phyloP scores from a whole-genome alignment of 2,329 filamentous ascomycete species.

The Xylariaceae sp. region DNA sequence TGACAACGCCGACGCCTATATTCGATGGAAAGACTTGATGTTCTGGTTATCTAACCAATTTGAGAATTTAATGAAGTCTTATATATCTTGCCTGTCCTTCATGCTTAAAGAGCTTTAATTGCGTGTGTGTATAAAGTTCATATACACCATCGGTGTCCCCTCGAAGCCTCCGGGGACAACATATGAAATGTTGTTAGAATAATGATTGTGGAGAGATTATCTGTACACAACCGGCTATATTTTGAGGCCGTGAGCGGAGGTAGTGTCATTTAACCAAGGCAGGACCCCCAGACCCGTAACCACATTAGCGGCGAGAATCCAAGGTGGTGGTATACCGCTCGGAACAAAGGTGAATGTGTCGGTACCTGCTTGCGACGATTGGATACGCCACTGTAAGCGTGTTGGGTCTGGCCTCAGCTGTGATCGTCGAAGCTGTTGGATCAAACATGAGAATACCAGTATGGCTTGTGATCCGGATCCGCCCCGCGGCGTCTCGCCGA shows the following conservation, averaged over 20 bases:
- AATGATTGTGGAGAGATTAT: constrained; percentile 42
- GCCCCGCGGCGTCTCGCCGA: no score
- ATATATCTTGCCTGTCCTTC: no score
- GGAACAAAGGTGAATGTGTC: constrained; percentile 45
- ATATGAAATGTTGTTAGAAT: constrained; percentile 51
- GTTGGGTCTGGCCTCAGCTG: constrained; percentile 41
- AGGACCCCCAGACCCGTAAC: constrained; percentile 39
- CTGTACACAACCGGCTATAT: constrained; percentile 43
- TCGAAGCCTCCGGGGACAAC: constrained; percentile 44
- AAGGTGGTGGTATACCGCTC: constrained; percentile 42
- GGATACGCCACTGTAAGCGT: constrained; percentile 43
- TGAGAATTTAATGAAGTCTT: neutral
- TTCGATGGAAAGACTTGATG: no score
- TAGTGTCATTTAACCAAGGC: constrained; percentile 44
- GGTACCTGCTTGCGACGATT: constrained; percentile 43
- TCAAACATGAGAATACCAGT: constrained; percentile 46
- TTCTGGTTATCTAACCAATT: neutral
- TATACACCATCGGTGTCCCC: constrained; percentile 41
- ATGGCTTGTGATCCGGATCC: constrained; percentile 43
- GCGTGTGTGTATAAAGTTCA: constrained; percentile 39
- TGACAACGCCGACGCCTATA: no score
- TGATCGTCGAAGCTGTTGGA: constrained; percentile 46
- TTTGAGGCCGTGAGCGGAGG: constrained; percentile 42
- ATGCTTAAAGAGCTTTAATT: neutral
- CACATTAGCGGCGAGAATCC: constrained; percentile 39